Percentiles rank a stretch among this genome's conserved stretches.
These are phyloP conservation scores for Terana coerulea DNA, from an alignment of 768 basidiomycete genomes.

Conservation along the genomic window DNA sequence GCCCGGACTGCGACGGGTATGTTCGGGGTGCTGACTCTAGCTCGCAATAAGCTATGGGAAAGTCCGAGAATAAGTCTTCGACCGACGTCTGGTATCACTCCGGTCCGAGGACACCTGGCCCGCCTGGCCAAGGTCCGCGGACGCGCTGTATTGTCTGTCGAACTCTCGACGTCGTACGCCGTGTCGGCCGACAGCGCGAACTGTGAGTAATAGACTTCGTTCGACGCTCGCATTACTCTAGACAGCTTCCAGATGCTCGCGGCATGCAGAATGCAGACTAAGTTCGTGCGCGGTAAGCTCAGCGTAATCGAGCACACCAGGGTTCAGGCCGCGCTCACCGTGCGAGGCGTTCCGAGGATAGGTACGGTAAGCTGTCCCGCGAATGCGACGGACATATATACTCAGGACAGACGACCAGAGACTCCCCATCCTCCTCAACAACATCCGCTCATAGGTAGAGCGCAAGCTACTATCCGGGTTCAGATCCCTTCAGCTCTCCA, in stretches of 20 bases:
- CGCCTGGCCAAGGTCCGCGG: neutral
- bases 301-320: no score
- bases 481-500: no score
- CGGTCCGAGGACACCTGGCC: neutral
- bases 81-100: neutral
- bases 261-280: neutral
- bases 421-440: neutral
- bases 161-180: conserved; percentile 1
- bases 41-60: neutral
- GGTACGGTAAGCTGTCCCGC: neutral
- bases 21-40: conserved; percentile 3
- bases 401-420: no score
- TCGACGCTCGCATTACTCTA: neutral
- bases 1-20: neutral
- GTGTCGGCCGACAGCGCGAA: conserved; percentile 2
- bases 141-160: neutral
- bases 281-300: neutral
- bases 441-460: no score
- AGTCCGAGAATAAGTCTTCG: neutral
- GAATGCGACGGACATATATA: neutral
- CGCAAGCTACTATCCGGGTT: no score
- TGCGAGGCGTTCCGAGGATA: conserved; percentile 1
- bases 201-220: neutral
- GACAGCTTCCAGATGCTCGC: neutral
- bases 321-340: neutral